Percentiles rank a stretch among this genome's conserved stretches.
These are phyloP conservation scores for Diplotaxis tenuifolia DNA, from an alignment of 345 rosid species.

Conservation along the genomic window DNA sequence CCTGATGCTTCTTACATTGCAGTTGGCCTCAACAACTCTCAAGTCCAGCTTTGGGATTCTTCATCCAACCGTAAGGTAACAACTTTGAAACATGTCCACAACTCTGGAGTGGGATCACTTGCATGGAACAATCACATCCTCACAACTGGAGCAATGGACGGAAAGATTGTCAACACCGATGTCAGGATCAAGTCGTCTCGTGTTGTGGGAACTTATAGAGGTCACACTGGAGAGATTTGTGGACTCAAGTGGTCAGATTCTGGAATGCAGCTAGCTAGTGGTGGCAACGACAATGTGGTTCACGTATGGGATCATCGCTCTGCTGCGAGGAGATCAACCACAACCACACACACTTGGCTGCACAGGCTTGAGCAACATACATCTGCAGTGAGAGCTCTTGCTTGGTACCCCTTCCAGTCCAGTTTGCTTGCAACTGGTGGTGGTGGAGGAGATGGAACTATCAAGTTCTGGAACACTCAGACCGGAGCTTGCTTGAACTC, in stretches of 20 bases:
- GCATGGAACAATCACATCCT: no score
- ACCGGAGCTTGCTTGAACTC: background rate
- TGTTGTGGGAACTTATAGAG: background rate
- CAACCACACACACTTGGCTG: no score
- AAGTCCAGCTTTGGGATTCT: background rate
- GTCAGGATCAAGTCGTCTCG: no score
- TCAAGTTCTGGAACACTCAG: background rate
- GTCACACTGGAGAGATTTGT: background rate
- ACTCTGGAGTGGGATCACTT: no score
- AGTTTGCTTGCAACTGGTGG: background rate
- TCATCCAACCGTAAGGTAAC: no score
- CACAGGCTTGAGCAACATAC: background rate
- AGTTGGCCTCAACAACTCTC: background rate
- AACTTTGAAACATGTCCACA: no score
- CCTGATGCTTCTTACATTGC: background rate
- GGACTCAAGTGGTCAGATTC: background rate
- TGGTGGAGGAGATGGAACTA: background rate
- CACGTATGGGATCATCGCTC: background rate
- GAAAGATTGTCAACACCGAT: no score
- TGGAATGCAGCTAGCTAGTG: background rate
- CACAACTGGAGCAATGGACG: no score
- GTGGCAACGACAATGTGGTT: background rate
- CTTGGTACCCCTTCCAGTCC: background rate
- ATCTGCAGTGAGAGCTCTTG: background rate
- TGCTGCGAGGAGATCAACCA: background rate